Percentiles rank a stretch among this genome's conserved stretches.
Conservation (phyloP, 2,329 filamentous ascomycete species). For the Penicillium sp. region DNA sequence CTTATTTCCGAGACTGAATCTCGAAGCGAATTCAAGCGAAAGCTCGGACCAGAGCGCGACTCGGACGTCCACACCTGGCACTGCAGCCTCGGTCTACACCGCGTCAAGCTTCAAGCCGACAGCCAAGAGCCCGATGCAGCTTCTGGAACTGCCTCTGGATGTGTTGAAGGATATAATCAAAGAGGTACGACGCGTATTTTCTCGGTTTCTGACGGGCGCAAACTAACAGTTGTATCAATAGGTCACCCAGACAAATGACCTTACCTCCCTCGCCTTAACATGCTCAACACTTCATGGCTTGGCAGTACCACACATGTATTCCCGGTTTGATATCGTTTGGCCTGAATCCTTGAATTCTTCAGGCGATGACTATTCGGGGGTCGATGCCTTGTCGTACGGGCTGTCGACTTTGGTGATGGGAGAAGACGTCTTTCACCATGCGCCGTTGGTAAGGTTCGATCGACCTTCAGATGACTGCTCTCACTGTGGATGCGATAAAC, state of each 20-base stretch:
- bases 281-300: conserved; percentile 76
- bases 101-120: neutral
- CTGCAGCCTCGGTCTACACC: conserved; percentile 1
- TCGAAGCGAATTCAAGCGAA: conserved; percentile 10
- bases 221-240: conserved; percentile 34
- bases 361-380: conserved; percentile 66
- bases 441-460: conserved; percentile 37
- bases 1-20: conserved; percentile 9
- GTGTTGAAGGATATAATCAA: conserved; percentile 76
- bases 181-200: conserved; percentile 54
- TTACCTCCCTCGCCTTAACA: conserved; percentile 74
- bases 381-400: conserved; percentile 81
- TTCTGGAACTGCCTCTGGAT: conserved; percentile 76
- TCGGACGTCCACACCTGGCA: conserved; percentile 9
- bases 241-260: conserved; percentile 79
- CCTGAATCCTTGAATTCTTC: conserved; percentile 65
- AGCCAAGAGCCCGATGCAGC: conserved; percentile 56
- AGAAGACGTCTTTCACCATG: conserved; percentile 59
- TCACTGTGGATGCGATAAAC: conserved; percentile 30
- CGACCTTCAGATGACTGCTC: conserved; percentile 21
- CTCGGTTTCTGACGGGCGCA: neutral
- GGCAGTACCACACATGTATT: conserved; percentile 77
- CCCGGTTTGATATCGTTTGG: conserved; percentile 86
- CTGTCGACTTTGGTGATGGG: conserved; percentile 77
- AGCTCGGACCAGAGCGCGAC: conserved; percentile 10